Base-by-base conservation (phyloP, 1,284 basidiomycete species). In the Exobasidium rhododendri region DNA sequence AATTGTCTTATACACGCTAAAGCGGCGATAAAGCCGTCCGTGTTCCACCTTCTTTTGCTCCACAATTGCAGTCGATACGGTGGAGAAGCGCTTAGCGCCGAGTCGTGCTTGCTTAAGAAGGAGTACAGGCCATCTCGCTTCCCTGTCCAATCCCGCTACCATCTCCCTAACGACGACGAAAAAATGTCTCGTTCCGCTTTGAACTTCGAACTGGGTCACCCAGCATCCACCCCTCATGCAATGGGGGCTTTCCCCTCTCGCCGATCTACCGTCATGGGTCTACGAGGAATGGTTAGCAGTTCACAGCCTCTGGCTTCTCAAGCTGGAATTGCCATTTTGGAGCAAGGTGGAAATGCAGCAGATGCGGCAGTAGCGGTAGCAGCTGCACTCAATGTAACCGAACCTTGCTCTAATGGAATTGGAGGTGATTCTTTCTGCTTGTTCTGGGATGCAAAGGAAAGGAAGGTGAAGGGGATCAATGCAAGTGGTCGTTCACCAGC, bases 221-320 rank as follows among this genome's bases (percentile, higher is more conserved):
- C 52, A 4, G 31, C 24, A 31, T 4, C n/a, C 31, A 31, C 31
- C 11, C 52, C 52, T 20, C 29, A 26, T 55, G 52, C 14, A 4
- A 31, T 55, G 20, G 52, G 52, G 14, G 20, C 22, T 35, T 73
- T 71, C 50, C 26, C 62, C 24, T 73, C 72, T 20, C 68, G 74
- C n/a, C 64, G 73, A 17, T 72, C 74, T 47, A 72, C 68, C 29
- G 75, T 75, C 11, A 65, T 73, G 47, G 70, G 75, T 14, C 89
- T 88, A 3, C 94, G 93, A 78, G 93, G 92, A 6, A 82, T 94
- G 31, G 89, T 96, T 1, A 85, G 91, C 4, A 89, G 88, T n/a
- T 90, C 90, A 20, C 92, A 97, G 78, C 92, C 94, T 43, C 83
- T 96, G 24, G 94, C 93, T 0, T 86, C 88, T 7, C 88, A 90